Evolutionary conservation across 1,284 basidiomycete genomes (phyloP).

Genomic region (Naganishia albida): DNA sequence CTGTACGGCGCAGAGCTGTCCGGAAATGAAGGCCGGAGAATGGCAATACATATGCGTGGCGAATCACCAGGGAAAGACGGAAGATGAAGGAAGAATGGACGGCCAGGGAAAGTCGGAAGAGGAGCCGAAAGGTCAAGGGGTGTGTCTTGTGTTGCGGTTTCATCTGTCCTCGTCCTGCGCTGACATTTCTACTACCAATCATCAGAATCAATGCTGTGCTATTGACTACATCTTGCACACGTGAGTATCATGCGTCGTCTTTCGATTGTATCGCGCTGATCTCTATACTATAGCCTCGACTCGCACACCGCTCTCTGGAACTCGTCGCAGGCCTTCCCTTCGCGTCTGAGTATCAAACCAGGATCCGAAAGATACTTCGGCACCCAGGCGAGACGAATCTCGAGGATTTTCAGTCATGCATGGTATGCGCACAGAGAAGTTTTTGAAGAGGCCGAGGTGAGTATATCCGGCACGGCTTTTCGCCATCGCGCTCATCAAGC

Average conservation of each 20-base stretch:
- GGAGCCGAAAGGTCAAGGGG: background rate
- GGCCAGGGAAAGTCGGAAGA: background rate
- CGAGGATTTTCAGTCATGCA: slow-evolving; percentile 92
- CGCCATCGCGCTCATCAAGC: background rate
- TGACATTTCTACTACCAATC: no score
- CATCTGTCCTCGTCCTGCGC: no score
- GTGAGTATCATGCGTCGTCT: slow-evolving; percentile 38
- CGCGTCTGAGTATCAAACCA: slow-evolving; percentile 60
- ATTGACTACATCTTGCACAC: slow-evolving; percentile 97
- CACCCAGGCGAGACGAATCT: slow-evolving; percentile 75
- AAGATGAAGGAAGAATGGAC: slow-evolving; percentile 21
- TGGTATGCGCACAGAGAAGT: slow-evolving; percentile 90
- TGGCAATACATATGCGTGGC: slow-evolving; percentile 96
- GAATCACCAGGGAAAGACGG: slow-evolving; percentile 57
- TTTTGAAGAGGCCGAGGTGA: slow-evolving; percentile 77
- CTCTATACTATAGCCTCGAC: slow-evolving; percentile 84
- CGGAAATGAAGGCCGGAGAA: slow-evolving; percentile 95
- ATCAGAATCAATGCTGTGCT: slow-evolving; percentile 80
- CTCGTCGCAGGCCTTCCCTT: slow-evolving; percentile 85
- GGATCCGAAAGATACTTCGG: slow-evolving; percentile 33
- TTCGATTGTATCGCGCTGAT: slow-evolving; percentile 66
- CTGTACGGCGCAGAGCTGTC: slow-evolving; percentile 79
- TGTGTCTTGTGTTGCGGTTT: background rate
- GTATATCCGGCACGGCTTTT: slow-evolving; percentile 11
- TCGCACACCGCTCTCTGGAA: slow-evolving; percentile 90